A percentile compares a stretch with the other conserved stretches of the same genome.
Evolutionary conservation across 2,329 filamentous ascomycete genomes (phyloP).

Genomic region (Talaromyces sp.): DNA sequence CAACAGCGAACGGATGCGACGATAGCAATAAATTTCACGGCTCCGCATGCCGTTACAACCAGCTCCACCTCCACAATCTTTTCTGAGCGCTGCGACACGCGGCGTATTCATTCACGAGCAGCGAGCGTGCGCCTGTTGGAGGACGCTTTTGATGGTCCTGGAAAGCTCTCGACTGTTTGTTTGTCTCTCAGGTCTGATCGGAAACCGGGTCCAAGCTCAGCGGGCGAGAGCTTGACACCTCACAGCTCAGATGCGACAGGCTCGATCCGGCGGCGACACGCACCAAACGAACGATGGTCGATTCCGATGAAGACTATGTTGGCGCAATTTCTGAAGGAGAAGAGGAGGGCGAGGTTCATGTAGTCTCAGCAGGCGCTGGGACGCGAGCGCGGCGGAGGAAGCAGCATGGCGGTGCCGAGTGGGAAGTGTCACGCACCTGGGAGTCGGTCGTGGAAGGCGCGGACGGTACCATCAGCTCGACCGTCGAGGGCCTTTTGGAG

Average conservation of each 20-base stretch:
- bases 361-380: slow-evolving; percentile 25
- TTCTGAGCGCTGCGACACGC: background rate
- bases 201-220: background rate
- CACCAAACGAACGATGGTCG: slow-evolving; percentile 32
- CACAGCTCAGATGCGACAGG: background rate
- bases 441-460: slow-evolving; percentile 73
- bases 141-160: background rate
- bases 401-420: slow-evolving; percentile 36
- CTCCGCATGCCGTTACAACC: background rate
- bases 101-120: background rate
- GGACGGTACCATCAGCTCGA: slow-evolving; percentile 70
- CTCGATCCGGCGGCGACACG: background rate
- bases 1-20: background rate
- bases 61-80: slow-evolving; percentile 9
- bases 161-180: background rate
- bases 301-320: slow-evolving; percentile 51
- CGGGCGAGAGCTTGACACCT: background rate
- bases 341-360: slow-evolving; percentile 26
- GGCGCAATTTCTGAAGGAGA: slow-evolving; percentile 47
- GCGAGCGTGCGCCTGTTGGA: background rate
- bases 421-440: slow-evolving; percentile 49
- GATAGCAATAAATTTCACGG: background rate
- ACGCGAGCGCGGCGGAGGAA: slow-evolving; percentile 34
- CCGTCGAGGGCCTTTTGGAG: slow-evolving; percentile 70
- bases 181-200: background rate